Conservation (phyloP, 139 green algal species). For the Helicosporidium sp. region DNA sequence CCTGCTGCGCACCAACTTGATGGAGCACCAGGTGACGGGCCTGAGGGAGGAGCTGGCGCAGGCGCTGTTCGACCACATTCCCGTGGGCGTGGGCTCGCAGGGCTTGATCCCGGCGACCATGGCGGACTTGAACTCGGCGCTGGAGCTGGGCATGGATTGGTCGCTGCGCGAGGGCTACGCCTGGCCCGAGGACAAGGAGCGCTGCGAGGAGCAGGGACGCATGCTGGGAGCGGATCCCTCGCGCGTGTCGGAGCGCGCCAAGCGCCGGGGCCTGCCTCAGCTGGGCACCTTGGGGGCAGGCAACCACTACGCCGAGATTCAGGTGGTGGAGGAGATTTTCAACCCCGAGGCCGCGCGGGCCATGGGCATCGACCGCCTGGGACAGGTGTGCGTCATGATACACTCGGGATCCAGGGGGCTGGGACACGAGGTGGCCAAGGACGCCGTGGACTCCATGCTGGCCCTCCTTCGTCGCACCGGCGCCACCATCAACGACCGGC, state of each 20-base stretch:
- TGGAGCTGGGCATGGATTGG: conserved; percentile 84
- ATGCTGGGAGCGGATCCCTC: conserved; percentile 65
- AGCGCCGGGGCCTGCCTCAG: conserved; percentile 74
- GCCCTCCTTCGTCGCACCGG: conserved; percentile 54
- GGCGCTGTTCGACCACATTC: conserved; percentile 79
- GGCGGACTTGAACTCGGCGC: conserved; percentile 48
- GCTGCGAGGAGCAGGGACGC: conserved; percentile 75
- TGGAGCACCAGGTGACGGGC: conserved; percentile 38
- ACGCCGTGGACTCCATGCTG: conserved; percentile 69
- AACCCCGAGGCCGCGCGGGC: conserved; percentile 47
- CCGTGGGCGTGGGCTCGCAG: conserved; percentile 67
- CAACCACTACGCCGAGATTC: conserved; percentile 83
- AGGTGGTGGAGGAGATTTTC: conserved; percentile 75
- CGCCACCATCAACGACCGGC: conserved; percentile 58
- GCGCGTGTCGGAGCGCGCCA: conserved; percentile 39
- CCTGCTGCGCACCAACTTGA: conserved; percentile 72
- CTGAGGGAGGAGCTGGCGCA: conserved; percentile 57
- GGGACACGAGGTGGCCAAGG: conserved; percentile 75
- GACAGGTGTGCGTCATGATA: conserved; percentile 70
- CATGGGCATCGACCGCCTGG: conserved; percentile 57
- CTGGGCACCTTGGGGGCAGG: conserved; percentile 79
- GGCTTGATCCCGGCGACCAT: conserved; percentile 67
- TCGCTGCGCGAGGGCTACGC: conserved; percentile 47
- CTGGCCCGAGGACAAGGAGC: conserved; percentile 79
- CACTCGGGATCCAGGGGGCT: conserved; percentile 62